phyloP scores from a whole-genome alignment of 306 rosid genomes.

The Crotalaria pallida region DNA sequence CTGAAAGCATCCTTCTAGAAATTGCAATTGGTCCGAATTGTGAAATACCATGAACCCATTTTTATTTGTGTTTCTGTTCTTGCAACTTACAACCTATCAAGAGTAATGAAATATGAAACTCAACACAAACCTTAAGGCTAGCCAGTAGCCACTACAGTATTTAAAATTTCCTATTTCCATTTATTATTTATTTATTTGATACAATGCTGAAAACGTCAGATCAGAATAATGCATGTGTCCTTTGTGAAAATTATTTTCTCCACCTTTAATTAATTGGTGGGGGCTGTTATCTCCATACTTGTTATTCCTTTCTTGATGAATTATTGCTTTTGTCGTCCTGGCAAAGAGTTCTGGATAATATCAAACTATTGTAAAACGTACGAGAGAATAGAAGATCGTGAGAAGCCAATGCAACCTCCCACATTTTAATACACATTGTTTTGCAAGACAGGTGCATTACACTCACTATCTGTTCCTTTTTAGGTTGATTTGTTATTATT shows the following conservation, averaged over 20 bases:
- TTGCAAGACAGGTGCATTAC: not conserved
- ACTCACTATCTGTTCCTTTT: not conserved
- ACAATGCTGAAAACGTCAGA: not conserved
- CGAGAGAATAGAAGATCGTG: not conserved
- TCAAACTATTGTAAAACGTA: not conserved
- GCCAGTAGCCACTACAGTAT: not conserved
- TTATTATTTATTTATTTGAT: constrained; percentile 9
- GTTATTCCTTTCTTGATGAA: not conserved
- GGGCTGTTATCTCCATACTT: constrained; percentile 14
- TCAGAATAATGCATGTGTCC: not conserved
- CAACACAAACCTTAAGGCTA: not conserved
- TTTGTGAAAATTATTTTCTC: not conserved
- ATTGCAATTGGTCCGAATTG: constrained; percentile 6
- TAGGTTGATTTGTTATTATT: no score
- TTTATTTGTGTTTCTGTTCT: not conserved
- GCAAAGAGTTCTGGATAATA: constrained; percentile 1
- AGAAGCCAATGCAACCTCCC: not conserved
- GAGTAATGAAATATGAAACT: not conserved
- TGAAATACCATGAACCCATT: not conserved
- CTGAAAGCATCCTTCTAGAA: constrained; percentile 20
- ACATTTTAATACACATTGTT: not conserved
- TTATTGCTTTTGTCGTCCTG: constrained; percentile 6
- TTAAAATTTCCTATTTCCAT: not conserved
- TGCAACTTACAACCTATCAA: not conserved
- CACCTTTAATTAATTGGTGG: not conserved